Base-by-base conservation (phyloP, 441 rosid genomes). In the Jatropha podagrica region DNA sequence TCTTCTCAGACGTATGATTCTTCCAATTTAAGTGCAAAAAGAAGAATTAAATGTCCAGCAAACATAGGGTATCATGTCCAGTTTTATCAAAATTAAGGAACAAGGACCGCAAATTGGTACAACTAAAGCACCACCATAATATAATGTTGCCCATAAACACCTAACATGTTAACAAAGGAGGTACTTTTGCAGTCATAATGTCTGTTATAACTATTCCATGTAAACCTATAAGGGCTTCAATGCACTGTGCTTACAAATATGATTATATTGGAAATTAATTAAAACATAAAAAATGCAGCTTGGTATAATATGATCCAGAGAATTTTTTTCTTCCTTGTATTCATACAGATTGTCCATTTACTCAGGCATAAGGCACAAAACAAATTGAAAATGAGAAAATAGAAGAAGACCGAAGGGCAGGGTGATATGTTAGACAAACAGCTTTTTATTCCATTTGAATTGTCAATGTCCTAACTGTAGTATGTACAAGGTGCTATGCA, bases 1-100 rank as follows among this genome's bases (percentile, higher is more conserved):
- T 41, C 61, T 68, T 67, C n/a, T 77, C 78, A 46, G 68, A 59
- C 44, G 73, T 46, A 56, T 38, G 69, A 68, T 80, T 77, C 49
- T 79, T 72, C 79, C 77, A 54, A 80, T 72, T 79, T 13, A 63
- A 82, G 54, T 64, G 80, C 54, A 72, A 77, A 76, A n/a, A 37
- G 7, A 3, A 37, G 76, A 69, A 72, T 72, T 54, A 74, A 11
- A 71, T 51, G 7, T 20, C 61, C 8, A 41, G 60, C 7, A 15
- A 59, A 44, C 67, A 26, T 37, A 26, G 42, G 38, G 67, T 17
- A 60, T 44, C 48, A 44, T 6, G 6, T 7, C 48, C 8, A 44
- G 48, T 44, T 44, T 44, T 4, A 58, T 58, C 12, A 62, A 13
- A 41, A 56, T 49, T 15, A 70, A 38, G 63, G 59, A 11, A 44